Conservation (phyloP, 2,329 filamentous ascomycete species). For the Pyrenophora seminiperda region DNA sequence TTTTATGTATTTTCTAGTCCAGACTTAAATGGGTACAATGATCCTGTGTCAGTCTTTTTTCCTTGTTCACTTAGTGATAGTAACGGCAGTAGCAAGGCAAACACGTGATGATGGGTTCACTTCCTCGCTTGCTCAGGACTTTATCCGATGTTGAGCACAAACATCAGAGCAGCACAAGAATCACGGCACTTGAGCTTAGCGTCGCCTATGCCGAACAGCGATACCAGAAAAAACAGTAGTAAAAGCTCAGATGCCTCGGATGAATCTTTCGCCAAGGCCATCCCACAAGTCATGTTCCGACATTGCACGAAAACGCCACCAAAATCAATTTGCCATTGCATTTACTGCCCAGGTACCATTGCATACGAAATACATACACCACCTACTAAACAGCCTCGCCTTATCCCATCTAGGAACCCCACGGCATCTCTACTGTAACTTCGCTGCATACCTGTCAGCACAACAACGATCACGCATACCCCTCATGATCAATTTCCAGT, state of each 20-base stretch:
- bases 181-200: not conserved
- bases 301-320: conserved; percentile 11
- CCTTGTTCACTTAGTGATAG: too few species aligned
- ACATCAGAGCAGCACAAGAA: not conserved
- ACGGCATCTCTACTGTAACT: not conserved
- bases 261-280: conserved; percentile 13
- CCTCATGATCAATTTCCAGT: conserved; percentile 17
- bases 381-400: not conserved
- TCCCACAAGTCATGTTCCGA: conserved; percentile 11
- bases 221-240: not conserved
- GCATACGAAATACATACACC: not conserved
- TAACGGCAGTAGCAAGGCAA: too few species aligned
- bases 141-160: too few species aligned
- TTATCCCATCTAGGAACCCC: not conserved
- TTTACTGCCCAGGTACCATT: too few species aligned
- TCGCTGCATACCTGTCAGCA: not conserved
- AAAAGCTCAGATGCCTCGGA: not conserved
- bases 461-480: not conserved
- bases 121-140: too few species aligned
- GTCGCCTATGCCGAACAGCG: not conserved
- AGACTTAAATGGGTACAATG: too few species aligned
- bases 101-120: too few species aligned
- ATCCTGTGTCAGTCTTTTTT: too few species aligned
- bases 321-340: conserved; percentile 6
- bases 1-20: too few species aligned